These are phyloP conservation scores for Gymnopus androsaceus DNA, from an alignment of 1,284 basidiomycete species.

Conservation along the genomic window DNA sequence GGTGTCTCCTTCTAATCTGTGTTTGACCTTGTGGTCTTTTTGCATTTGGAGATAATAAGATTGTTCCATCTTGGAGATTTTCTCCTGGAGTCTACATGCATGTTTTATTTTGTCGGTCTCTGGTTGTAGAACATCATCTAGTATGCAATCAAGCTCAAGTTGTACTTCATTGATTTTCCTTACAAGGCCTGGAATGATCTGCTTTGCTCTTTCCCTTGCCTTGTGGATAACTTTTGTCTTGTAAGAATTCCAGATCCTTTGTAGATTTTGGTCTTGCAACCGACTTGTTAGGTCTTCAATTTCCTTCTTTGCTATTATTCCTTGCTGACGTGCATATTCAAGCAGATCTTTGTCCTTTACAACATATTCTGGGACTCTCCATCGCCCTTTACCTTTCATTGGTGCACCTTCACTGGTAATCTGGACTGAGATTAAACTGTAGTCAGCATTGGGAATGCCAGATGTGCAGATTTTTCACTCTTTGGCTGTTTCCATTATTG, in stretches of 20 bases:
- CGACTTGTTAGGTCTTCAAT: not conserved
- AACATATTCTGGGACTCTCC: slow-evolving; percentile 22
- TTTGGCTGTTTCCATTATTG: not conserved
- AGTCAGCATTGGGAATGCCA: slow-evolving; percentile 20
- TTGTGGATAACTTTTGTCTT: slow-evolving; percentile 7
- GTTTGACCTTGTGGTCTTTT: slow-evolving; percentile 15
- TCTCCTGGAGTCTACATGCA: not conserved
- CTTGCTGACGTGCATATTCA: not conserved
- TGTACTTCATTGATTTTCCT: slow-evolving; percentile 15
- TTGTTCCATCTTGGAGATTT: slow-evolving; percentile 13
- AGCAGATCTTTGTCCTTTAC: slow-evolving; percentile 21
- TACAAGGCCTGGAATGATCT: slow-evolving; percentile 2
- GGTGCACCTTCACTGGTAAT: slow-evolving; percentile 20
- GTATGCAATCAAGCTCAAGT: not conserved
- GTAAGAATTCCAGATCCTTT: slow-evolving; percentile 6
- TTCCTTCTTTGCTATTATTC: not conserved
- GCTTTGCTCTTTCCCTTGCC: slow-evolving; percentile 8
- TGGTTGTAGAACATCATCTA: not conserved
- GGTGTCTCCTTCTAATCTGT: slow-evolving; percentile 25
- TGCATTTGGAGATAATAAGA: slow-evolving; percentile 7
- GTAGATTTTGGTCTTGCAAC: slow-evolving; percentile 10
- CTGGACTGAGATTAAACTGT: slow-evolving; percentile 21
- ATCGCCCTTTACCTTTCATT: slow-evolving; percentile 24
- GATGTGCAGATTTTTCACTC: slow-evolving; percentile 21
- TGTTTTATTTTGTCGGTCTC: not conserved